Conservation (phyloP, 805 yeast species). For the Clavispora vitiphila region DNA sequence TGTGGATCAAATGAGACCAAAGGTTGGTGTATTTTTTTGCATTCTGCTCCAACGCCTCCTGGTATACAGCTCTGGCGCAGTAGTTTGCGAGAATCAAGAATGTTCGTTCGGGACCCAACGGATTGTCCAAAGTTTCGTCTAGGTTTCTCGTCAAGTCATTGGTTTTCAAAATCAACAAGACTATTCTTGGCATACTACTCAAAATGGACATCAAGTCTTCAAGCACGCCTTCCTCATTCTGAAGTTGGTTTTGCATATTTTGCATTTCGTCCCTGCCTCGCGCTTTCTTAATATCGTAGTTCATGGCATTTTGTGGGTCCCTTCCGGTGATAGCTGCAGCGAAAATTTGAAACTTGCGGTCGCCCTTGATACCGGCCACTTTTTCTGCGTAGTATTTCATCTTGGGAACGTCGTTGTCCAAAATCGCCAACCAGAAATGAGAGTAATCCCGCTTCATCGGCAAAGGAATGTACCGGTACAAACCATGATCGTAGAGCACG, state of each 20-base stretch:
- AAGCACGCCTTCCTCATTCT: constrained; percentile 55
- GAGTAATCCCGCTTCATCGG: constrained; percentile 79
- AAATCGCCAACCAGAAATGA: constrained; percentile 84
- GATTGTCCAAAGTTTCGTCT: constrained; percentile 77
- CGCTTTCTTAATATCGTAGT: constrained; percentile 49
- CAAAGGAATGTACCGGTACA: constrained; percentile 79
- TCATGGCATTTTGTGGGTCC: constrained; percentile 70
- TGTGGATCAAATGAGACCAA: constrained; percentile 12
- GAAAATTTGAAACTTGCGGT: constrained; percentile 71
- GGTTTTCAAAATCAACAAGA: constrained; percentile 81
- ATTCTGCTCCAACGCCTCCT: constrained; percentile 51
- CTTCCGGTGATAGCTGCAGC: constrained; percentile 96
- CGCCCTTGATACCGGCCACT: constrained; percentile 74
- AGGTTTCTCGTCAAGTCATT: constrained; percentile 87
- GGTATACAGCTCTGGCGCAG: constrained; percentile 75
- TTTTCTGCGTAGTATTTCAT: constrained; percentile 72
- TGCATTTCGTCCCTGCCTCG: constrained; percentile 61
- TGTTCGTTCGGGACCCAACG: constrained; percentile 82
- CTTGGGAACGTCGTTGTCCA: constrained; percentile 59
- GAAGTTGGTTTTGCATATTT: constrained; percentile 59
- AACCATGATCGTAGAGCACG: constrained; percentile 89
- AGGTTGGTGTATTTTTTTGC: constrained; percentile 16
- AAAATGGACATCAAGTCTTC: constrained; percentile 75
- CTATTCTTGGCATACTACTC: constrained; percentile 78
- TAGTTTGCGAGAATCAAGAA: constrained; percentile 86